Evolutionary conservation across 306 rosid species (phyloP).

Genomic region (Erythrophleum fordii): DNA sequence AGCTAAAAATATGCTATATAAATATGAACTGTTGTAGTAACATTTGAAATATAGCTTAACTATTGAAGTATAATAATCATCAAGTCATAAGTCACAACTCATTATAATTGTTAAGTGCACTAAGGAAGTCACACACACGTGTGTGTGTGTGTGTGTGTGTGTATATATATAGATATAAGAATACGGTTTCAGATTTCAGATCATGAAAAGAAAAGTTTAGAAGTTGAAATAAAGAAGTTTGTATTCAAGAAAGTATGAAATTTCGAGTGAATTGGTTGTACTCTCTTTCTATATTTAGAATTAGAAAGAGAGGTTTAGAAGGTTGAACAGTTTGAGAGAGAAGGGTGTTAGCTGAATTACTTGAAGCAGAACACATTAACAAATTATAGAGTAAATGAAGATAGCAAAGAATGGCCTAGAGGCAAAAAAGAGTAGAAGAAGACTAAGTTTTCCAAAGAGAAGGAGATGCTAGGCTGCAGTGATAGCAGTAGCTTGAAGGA

Average conservation of each 20-base stretch:
- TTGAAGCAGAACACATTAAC: not conserved
- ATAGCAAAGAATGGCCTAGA: too few relatives aligned
- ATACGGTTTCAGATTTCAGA: too few relatives aligned
- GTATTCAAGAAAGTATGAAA: not conserved
- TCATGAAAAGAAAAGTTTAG: not conserved
- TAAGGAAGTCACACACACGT: too few relatives aligned
- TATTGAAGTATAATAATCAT: too few relatives aligned
- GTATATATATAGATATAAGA: too few relatives aligned
- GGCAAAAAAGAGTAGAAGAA: not conserved
- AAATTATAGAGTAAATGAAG: too few relatives aligned
- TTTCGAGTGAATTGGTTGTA: not conserved
- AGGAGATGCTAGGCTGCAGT: not conserved
- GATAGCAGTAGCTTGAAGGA: not conserved
- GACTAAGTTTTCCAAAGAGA: not conserved
- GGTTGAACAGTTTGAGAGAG: not conserved
- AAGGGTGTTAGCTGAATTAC: not conserved
- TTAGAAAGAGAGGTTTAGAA: not conserved
- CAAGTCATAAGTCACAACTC: too few relatives aligned
- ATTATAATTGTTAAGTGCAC: too few relatives aligned
- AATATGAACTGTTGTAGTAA: too few relatives aligned
- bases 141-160: too few relatives aligned
- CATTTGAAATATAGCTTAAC: too few relatives aligned
- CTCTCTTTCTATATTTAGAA: not conserved
- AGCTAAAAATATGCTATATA: too few relatives aligned
- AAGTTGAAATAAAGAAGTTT: not conserved